phyloP scores from a whole-genome alignment of 768 basidiomycete species.

The Russula compacta region DNA sequence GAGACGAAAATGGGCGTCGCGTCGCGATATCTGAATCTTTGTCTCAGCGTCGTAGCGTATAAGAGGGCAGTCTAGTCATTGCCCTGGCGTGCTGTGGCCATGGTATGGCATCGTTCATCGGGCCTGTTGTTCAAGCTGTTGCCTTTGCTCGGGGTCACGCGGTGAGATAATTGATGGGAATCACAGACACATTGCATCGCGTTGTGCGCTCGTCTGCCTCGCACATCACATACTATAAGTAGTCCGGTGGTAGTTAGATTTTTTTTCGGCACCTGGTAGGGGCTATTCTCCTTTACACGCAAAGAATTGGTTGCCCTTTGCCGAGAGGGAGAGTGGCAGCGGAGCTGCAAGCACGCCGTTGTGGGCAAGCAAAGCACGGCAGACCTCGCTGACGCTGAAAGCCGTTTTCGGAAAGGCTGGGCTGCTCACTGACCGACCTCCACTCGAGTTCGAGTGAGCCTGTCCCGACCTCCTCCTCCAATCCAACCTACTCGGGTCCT shows the following conservation, averaged over 20 bases:
- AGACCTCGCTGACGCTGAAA: background rate
- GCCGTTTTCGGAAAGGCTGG: conserved; percentile 2
- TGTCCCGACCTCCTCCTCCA: background rate
- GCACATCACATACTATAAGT: background rate
- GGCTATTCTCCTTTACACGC: background rate
- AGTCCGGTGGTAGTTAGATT: background rate
- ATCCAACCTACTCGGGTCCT: background rate
- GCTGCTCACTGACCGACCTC: background rate
- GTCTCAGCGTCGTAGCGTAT: too few relatives aligned
- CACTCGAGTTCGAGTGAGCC: background rate
- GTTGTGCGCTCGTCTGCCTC: background rate
- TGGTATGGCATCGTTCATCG: background rate
- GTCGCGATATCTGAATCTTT: too few relatives aligned
- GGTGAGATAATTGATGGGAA: background rate
- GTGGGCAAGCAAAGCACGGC: background rate
- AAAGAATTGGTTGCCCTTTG: background rate
- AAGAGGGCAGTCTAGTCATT: too few relatives aligned
- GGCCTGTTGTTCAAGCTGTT: too few relatives aligned
- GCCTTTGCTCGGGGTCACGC: background rate
- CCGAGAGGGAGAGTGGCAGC: background rate
- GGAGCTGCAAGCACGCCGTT: conserved; percentile 1
- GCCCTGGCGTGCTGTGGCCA: too few relatives aligned
- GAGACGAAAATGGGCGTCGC: too few relatives aligned
- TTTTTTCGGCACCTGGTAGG: background rate
- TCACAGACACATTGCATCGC: background rate